A percentile compares a stretch with the other conserved stretches of the same genome.
Evolutionary conservation across 306 rosid species (phyloP).

Genomic region (Carpinus viminea): DNA sequence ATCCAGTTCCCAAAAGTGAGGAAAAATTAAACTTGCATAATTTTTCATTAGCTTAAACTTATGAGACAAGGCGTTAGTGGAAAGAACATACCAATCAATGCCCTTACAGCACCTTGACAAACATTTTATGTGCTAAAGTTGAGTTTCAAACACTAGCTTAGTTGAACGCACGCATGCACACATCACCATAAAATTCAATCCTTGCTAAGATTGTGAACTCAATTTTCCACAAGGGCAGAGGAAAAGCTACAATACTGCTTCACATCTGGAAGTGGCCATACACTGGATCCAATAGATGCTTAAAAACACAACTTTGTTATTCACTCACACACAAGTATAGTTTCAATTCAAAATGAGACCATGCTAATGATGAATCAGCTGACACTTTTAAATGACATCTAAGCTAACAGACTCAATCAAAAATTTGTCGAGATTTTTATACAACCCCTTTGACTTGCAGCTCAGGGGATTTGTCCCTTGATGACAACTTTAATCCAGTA

Average conservation of each 20-base stretch:
- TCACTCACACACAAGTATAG: constrained; percentile 5
- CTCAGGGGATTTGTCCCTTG: constrained; percentile 10
- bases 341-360: not conserved
- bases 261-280: constrained; percentile 17
- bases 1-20: too few relatives aligned
- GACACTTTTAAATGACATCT: constrained; percentile 1
- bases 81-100: too few relatives aligned
- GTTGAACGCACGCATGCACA: too few relatives aligned
- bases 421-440: not conserved
- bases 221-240: not conserved
- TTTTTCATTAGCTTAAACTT: too few relatives aligned
- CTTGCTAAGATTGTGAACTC: not conserved
- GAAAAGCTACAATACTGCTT: not conserved
- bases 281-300: not conserved
- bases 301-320: constrained; percentile 10
- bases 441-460: not conserved
- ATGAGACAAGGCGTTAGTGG: too few relatives aligned
- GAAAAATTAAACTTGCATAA: too few relatives aligned
- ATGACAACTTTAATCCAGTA: not conserved
- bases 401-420: constrained; percentile 7
- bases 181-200: not conserved
- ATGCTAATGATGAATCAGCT: not conserved
- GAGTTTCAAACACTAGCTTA: too few relatives aligned
- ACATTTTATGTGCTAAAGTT: too few relatives aligned
- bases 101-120: too few relatives aligned